Evolutionary conservation across 495 filamentous ascomycete species (phyloP).

Genomic region (Podospora anserina): DNA sequence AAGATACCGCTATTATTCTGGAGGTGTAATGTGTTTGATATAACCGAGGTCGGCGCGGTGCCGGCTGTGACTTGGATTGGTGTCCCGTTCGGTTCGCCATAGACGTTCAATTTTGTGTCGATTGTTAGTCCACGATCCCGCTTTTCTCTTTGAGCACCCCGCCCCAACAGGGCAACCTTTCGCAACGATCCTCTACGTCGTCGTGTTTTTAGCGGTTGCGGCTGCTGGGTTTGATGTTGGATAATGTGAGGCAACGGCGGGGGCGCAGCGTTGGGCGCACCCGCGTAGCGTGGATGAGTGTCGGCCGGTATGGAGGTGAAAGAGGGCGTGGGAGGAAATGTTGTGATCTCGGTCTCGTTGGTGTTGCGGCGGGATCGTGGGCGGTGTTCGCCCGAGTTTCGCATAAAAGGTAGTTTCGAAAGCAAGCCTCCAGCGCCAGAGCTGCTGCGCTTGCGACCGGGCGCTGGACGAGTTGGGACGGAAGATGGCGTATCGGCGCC

Average conservation of each 20-base stretch:
- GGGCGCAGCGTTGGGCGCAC: slow-evolving; percentile 34
- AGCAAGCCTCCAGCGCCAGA: slow-evolving; percentile 53
- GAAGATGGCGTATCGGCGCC: slow-evolving; percentile 20
- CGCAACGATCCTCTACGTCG: slow-evolving; percentile 74
- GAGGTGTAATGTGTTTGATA: slow-evolving; percentile 6
- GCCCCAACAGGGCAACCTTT: slow-evolving; percentile 74
- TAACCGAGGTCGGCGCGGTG: slow-evolving; percentile 19
- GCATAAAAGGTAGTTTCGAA: slow-evolving; percentile 60
- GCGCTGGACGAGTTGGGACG: slow-evolving; percentile 22
- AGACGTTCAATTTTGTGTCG: slow-evolving; percentile 36
- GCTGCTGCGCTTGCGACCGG: slow-evolving; percentile 31
- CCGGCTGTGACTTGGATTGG: slow-evolving; percentile 3
- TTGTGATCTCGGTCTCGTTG: slow-evolving; percentile 28
- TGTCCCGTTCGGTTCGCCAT: slow-evolving; percentile 1
- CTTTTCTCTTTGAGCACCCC: slow-evolving; percentile 60
- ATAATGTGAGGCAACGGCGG: slow-evolving; percentile 42
- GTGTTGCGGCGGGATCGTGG: slow-evolving; percentile 43
- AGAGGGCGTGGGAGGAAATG: slow-evolving; percentile 27
- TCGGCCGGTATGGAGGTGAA: slow-evolving; percentile 30
- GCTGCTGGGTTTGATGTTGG: slow-evolving; percentile 52
- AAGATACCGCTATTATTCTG: neutral
- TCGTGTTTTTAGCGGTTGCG: slow-evolving; percentile 54
- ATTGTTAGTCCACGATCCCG: slow-evolving; percentile 47
- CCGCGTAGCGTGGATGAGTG: slow-evolving; percentile 20
- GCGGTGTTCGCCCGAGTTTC: slow-evolving; percentile 48